These are phyloP conservation scores for Coniochaeta prunicola DNA, from an alignment of 2,329 filamentous ascomycete genomes.

Conservation along the genomic window DNA sequence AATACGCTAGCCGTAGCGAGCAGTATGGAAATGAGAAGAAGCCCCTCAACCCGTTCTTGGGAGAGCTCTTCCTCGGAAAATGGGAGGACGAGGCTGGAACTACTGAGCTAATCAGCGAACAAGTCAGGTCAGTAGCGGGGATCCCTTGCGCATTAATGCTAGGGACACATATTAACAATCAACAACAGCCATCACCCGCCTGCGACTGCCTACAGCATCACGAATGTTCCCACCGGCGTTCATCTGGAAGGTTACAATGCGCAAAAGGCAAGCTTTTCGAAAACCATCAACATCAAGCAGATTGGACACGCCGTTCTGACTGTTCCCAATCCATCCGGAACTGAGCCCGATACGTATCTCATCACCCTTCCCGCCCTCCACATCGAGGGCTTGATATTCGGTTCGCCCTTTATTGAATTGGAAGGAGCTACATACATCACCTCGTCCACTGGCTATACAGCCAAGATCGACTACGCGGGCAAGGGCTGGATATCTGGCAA, in stretches of 20 bases:
- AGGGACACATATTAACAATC: neutral
- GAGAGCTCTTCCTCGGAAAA: conserved; percentile 85
- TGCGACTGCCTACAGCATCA: conserved; percentile 88
- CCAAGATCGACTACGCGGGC: conserved; percentile 87
- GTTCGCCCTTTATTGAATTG: conserved; percentile 83
- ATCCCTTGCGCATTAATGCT: neutral
- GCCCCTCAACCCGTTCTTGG: conserved; percentile 91
- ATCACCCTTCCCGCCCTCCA: conserved; percentile 89
- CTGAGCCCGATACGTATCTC: conserved; percentile 64
- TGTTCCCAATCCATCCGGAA: conserved; percentile 40
- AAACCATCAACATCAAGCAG: conserved; percentile 92
- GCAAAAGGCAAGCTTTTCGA: conserved; percentile 90
- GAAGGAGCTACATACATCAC: conserved; percentile 79
- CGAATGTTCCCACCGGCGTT: conserved; percentile 77
- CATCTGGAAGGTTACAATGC: conserved; percentile 84
- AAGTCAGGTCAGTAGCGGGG: conserved; percentile 62
- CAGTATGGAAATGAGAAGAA: conserved; percentile 90
- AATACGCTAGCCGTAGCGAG: conserved; percentile 69
- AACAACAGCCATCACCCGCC: conserved; percentile 73
- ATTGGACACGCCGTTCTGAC: conserved; percentile 83
- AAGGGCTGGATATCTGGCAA: conserved; percentile 93
- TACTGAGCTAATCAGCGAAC: conserved; percentile 84
- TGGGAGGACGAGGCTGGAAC: conserved; percentile 80
- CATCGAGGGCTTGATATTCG: conserved; percentile 86
- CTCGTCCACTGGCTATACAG: conserved; percentile 77